Evolutionary conservation across 345 rosid species (phyloP).

Genomic region (Moricandia moricandioides): DNA sequence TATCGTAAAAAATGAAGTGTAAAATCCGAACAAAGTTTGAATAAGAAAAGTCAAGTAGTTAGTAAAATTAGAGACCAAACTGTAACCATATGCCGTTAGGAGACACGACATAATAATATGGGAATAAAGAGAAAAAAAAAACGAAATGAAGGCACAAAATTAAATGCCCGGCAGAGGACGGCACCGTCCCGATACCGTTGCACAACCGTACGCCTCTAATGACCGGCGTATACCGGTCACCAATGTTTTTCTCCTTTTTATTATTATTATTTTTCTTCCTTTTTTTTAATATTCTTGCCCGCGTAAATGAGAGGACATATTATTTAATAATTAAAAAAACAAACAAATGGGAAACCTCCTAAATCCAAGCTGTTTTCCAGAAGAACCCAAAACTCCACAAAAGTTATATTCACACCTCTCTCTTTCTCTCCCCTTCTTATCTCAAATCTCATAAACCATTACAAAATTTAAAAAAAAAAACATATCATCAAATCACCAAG

Average conservation of each 20-base stretch:
- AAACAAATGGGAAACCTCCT: conserved; percentile 53
- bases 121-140: conserved; percentile 2
- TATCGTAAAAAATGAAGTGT: background rate
- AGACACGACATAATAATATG: conserved; percentile 22
- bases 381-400: conserved; percentile 37
- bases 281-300: conserved; percentile 24
- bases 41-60: background rate
- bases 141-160: conserved; percentile 25
- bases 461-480: conserved; percentile 18
- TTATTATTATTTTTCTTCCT: background rate
- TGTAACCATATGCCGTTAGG: conserved; percentile 15
- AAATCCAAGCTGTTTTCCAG: conserved; percentile 67
- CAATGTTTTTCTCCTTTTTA: conserved; percentile 1
- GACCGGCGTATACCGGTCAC: conserved; percentile 74
- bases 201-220: conserved; percentile 31
- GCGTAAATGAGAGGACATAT: conserved; percentile 27
- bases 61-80: background rate
- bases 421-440: conserved; percentile 23
- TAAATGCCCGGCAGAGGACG: conserved; percentile 48
- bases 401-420: conserved; percentile 52
- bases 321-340: background rate
- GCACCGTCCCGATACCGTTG: conserved; percentile 42
- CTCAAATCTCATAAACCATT: conserved; percentile 25
- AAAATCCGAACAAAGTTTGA: background rate
- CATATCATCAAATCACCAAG: conserved; percentile 20